Evolutionary conservation across 1,139 yeast genomes (phyloP), one percentile per base, ranked within the genome.

Genomic region (Torulaspora globosa): DNA sequence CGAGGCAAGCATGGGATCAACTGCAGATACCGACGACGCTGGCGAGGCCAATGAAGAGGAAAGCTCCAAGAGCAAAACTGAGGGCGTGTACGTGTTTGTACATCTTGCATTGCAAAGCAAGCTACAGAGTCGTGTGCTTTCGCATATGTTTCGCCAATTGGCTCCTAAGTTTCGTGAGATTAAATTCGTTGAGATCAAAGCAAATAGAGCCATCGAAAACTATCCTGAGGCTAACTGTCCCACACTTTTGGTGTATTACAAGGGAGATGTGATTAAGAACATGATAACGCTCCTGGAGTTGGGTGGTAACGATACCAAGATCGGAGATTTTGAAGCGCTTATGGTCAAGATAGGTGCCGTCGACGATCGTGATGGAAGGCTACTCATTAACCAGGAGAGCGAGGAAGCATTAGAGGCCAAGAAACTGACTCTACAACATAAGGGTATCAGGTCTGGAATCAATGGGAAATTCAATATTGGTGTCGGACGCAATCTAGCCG

Each of bases 181-280:
- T 58, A 92, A 92, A 67, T 84, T 92, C 61, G 92, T 90, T 36
- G 96, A 92, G 56, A 92, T 92, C 42, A 84, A 87, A 11, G 96
- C 87, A 16, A 75, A 79, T 51, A 80, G 96, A 65, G 95, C 96
- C 48, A 85, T 90, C 53, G 97, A 90, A 59, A 81, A 83, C 62
- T 92, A 90, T 64, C 97, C 97, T 0, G 90, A 87, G 26, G 66
- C 77, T 33, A 90, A 87, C 67, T 85, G 96, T 58, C 99, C 99
- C 1, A 94, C 98, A 0, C 70, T 92, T 16, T 74, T 92, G 39
- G 77, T 94, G 1, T 92, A 92, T 65, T 78, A 78, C 59, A 78
- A 86, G 47, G 82, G 82, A 16, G 79, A 86, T 51, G 92, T 90
- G 7, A 69, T 82, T 24, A 84, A 82, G 61, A 97, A 90, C 65